These are phyloP conservation scores for Salix suchowensis DNA, from an alignment of 345 rosid genomes.

Conservation along the genomic window DNA sequence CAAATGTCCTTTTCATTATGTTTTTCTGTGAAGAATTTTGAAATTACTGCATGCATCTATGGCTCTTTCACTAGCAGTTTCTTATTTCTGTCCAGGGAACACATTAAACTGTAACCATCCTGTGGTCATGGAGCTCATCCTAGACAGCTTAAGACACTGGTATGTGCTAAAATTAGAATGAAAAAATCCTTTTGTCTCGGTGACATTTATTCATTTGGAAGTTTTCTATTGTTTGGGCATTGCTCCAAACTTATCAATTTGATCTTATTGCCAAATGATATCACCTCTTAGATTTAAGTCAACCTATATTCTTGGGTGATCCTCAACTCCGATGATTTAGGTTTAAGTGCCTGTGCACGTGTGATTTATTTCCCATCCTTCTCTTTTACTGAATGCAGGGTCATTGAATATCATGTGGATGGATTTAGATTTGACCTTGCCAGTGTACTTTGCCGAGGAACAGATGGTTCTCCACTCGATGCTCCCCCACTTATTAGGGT, in stretches of 20 bases:
- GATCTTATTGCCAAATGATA: background rate
- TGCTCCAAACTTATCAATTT: background rate
- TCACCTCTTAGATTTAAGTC: background rate
- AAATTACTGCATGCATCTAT: background rate
- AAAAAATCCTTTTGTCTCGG: too few relatives aligned
- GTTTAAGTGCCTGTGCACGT: background rate
- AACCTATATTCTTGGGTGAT: background rate
- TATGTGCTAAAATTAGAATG: slow-evolving; percentile 26
- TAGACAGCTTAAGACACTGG: slow-evolving; percentile 94
- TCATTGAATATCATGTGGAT: slow-evolving; percentile 78
- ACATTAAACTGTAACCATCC: slow-evolving; percentile 90
- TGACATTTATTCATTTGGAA: background rate
- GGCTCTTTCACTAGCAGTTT: slow-evolving; percentile 9
- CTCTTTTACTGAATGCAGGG: slow-evolving; percentile 43
- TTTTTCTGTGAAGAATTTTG: background rate
- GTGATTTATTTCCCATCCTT: background rate
- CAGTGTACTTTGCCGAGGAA: slow-evolving; percentile 88
- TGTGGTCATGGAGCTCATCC: slow-evolving; percentile 81
- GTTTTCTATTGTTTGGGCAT: slow-evolving; percentile 1
- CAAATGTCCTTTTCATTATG: slow-evolving; percentile 5
- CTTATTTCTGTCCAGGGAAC: slow-evolving; percentile 61
- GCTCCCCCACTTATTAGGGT: slow-evolving; percentile 85
- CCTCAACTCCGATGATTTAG: background rate
- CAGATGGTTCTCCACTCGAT: slow-evolving; percentile 79
- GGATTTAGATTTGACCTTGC: slow-evolving; percentile 97